Evolutionary conservation across 305 asterid genomes (phyloP), one percentile per base, ranked within the genome.

Genomic region (Plantago coronopus): DNA sequence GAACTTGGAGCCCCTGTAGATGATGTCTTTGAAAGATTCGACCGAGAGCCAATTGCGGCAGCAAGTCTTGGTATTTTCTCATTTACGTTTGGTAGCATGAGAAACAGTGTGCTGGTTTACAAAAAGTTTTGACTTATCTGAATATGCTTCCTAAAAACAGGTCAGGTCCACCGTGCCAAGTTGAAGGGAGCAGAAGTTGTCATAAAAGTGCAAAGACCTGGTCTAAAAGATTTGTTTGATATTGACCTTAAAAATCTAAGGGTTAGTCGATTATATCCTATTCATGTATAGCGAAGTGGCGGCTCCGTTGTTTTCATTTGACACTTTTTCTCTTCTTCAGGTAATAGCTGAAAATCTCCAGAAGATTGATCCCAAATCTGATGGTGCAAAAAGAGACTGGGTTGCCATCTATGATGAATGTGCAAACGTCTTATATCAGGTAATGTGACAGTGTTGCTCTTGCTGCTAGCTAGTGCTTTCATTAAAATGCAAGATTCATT

Each of bases 361-460:
- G 80, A 91, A 86, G 75, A 64, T 91, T 59, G 98, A 91, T 73
- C 98, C 98, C 8, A 91, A 91, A 78, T 91, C 98, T 13, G 98
- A 91, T 62, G 98, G 98, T 65, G 98, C 98, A 43, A 91, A 91
- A 81, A 81, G 98, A 80, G 98, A 91, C 59, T 91, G 96, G 98
- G 98, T 88, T 57, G 97, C 97, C 61, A 89, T 91, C 59, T 86
- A 91, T 38, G 98, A 91, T 51, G 98, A 91, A 74, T 91, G 98
- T 69, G 98, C 97, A 42, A 89, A 59, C 73, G 98, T 91, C 60
- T 80, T 88, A 46, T 91, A 91, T 78, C 86, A 88, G 85, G 98
- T 88, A 65, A 70, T 25, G 14, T n/a, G n/a, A n/a, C n/a, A n/a
- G n/a, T 27, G 59, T 45, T 55, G 64, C 54, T 54, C 54, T 19